Evolutionary conservation across 2,329 filamentous ascomycete genomes (phyloP).

Genomic region (Apiospora saccharicola): DNA sequence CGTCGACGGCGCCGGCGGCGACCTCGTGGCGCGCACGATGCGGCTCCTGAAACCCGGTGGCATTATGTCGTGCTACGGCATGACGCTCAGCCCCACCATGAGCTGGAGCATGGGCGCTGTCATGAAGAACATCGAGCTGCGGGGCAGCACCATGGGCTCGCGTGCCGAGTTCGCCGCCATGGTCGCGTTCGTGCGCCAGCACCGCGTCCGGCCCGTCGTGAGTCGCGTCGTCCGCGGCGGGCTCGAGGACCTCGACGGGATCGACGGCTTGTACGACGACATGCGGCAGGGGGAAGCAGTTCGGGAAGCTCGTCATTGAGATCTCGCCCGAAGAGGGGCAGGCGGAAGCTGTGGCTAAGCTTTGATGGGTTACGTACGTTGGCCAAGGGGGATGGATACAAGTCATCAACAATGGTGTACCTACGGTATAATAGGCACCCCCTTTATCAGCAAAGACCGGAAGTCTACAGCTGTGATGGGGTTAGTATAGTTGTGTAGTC

Average conservation of each 20-base stretch:
- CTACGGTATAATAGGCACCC: not conserved
- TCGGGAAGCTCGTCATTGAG: conserved; percentile 90
- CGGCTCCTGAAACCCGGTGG: conserved; percentile 82
- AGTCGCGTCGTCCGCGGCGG: conserved; percentile 69
- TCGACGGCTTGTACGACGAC: conserved; percentile 84
- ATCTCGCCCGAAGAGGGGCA: conserved; percentile 50
- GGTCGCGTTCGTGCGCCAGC: conserved; percentile 79
- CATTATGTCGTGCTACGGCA: conserved; percentile 86
- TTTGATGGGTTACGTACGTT: conserved; percentile 40
- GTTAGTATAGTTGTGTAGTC: not conserved
- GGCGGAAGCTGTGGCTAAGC: conserved; percentile 37
- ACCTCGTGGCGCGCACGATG: conserved; percentile 74
- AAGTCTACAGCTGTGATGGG: not conserved
- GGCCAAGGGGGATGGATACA: not conserved
- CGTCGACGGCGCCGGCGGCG: conserved; percentile 89
- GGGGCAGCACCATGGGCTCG: conserved; percentile 90
- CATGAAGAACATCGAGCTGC: conserved; percentile 86
- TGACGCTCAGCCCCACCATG: conserved; percentile 88
- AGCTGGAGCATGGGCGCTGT: conserved; percentile 85
- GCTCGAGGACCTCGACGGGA: conserved; percentile 77
- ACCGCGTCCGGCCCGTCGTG: conserved; percentile 79
- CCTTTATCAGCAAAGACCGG: not conserved
- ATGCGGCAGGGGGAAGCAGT: conserved; percentile 88
- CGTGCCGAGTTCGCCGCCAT: conserved; percentile 90
- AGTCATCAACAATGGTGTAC: not conserved